These are phyloP conservation scores for Pythium vanterpoolii DNA, from an alignment of 352 stramenopile species.

Conservation along the genomic window DNA sequence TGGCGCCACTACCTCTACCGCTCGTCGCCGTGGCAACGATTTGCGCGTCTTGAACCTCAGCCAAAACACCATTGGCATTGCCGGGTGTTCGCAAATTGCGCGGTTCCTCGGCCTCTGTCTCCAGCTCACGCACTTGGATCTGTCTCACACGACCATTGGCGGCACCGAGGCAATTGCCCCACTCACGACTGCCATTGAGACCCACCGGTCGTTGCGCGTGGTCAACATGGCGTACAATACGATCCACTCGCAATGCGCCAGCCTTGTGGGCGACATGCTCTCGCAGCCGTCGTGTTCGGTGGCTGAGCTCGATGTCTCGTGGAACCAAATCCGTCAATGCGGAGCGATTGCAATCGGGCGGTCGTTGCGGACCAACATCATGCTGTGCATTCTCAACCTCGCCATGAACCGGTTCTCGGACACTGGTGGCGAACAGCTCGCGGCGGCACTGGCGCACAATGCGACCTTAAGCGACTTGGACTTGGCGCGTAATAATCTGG, in stretches of 20 bases:
- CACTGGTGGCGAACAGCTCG: constrained; percentile 54
- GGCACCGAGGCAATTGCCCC: constrained; percentile 41
- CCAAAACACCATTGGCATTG: constrained; percentile 59
- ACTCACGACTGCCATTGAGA: constrained; percentile 51
- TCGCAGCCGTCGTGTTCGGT: constrained; percentile 46
- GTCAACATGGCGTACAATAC: constrained; percentile 70
- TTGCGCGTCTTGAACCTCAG: constrained; percentile 64
- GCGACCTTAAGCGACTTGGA: constrained; percentile 44
- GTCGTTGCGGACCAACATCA: constrained; percentile 50
- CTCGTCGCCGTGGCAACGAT: constrained; percentile 27
- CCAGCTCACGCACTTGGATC: constrained; percentile 48
- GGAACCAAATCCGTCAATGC: constrained; percentile 60
- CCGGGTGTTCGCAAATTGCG: constrained; percentile 53
- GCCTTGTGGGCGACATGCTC: constrained; percentile 60
- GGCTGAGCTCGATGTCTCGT: constrained; percentile 54
- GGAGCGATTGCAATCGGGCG: constrained; percentile 53
- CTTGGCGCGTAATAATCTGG: constrained; percentile 58
- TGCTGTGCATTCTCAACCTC: constrained; percentile 40
- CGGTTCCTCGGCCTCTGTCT: constrained; percentile 44
- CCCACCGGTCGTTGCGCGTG: constrained; percentile 39
- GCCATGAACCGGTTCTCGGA: constrained; percentile 75
- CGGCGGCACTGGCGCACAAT: constrained; percentile 47
- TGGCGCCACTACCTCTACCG: neutral
- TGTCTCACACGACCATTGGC: constrained; percentile 50
- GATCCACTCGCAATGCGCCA: constrained; percentile 46